These are phyloP conservation scores for Fragaria nilgerrensis DNA, from an alignment of 306 rosid species.

Conservation along the genomic window DNA sequence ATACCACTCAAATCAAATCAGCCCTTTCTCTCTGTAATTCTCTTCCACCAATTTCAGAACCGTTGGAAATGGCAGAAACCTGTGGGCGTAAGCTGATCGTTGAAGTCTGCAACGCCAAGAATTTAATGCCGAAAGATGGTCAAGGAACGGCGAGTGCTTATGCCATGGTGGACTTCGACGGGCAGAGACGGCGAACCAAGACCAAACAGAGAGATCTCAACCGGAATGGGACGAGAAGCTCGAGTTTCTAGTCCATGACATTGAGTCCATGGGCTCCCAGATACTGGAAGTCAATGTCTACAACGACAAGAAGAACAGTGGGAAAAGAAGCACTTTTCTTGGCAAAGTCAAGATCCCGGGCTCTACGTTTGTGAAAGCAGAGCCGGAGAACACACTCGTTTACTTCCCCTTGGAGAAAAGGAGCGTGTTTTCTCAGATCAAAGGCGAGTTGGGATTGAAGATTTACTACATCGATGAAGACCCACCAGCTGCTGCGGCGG, in stretches of 20 bases:
- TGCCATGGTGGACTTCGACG: constrained; percentile 82
- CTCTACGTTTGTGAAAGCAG: constrained; percentile 39
- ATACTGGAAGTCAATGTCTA: constrained; percentile 67
- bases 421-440: constrained; percentile 86
- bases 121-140: constrained; percentile 91
- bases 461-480: constrained; percentile 59
- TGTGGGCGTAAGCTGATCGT: constrained; percentile 60
- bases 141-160: constrained; percentile 97
- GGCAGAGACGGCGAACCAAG: constrained; percentile 74
- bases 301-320: constrained; percentile 61
- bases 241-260: constrained; percentile 62
- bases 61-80: constrained; percentile 50
- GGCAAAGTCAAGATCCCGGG: constrained; percentile 81
- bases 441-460: constrained; percentile 74
- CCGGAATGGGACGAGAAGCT: constrained; percentile 83
- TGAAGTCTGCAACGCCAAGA: constrained; percentile 74
- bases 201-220: constrained; percentile 76
- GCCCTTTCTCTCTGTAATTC: neutral
- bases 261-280: constrained; percentile 50
- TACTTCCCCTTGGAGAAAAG: constrained; percentile 85
- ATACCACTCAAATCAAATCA: neutral
- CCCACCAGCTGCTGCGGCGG: constrained; percentile 36
- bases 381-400: constrained; percentile 40
- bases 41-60: neutral
- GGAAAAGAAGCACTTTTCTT: constrained; percentile 68